A percentile compares a stretch with the other conserved stretches of the same genome.
Evolutionary conservation across 2,329 filamentous ascomycete species (phyloP).

Genomic region (Xylariaceae sp.): DNA sequence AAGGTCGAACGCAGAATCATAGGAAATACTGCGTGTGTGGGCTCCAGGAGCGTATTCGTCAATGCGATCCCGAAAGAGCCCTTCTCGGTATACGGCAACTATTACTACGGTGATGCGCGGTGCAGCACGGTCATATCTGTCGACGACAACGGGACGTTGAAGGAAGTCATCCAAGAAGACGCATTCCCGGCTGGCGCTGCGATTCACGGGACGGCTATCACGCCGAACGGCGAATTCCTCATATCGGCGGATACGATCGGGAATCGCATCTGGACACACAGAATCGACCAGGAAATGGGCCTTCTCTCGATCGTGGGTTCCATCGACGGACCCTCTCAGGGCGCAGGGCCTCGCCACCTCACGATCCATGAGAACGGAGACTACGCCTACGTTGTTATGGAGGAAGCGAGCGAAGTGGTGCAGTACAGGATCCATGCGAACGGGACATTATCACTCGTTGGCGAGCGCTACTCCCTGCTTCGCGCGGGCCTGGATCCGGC

Average conservation of each 20-base stretch:
- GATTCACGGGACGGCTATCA: slow-evolving; percentile 45
- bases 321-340: slow-evolving; percentile 16
- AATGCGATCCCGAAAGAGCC: slow-evolving; percentile 21
- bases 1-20: slow-evolving; percentile 18
- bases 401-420: slow-evolving; percentile 26
- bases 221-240: slow-evolving; percentile 39
- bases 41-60: slow-evolving; percentile 26
- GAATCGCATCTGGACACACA: slow-evolving; percentile 38
- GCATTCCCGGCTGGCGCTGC: slow-evolving; percentile 39
- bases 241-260: slow-evolving; percentile 45
- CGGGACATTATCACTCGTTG: slow-evolving; percentile 11
- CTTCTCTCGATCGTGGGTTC: slow-evolving; percentile 11
- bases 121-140: slow-evolving; percentile 37
- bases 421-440: slow-evolving; percentile 19
- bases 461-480: slow-evolving; percentile 25
- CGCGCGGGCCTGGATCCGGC: slow-evolving; percentile 17
- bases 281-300: slow-evolving; percentile 21
- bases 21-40: slow-evolving; percentile 19
- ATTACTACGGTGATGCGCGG: slow-evolving; percentile 26
- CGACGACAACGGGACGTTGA: slow-evolving; percentile 36
- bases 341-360: slow-evolving; percentile 28
- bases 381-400: slow-evolving; percentile 28
- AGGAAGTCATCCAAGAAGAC: slow-evolving; percentile 41
- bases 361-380: slow-evolving; percentile 24
- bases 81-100: slow-evolving; percentile 29